Evolutionary conservation across 192 early-diverging fungal genomes (phyloP), one percentile per base, ranked within the genome.

Genomic region (Coemansia sp.): DNA sequence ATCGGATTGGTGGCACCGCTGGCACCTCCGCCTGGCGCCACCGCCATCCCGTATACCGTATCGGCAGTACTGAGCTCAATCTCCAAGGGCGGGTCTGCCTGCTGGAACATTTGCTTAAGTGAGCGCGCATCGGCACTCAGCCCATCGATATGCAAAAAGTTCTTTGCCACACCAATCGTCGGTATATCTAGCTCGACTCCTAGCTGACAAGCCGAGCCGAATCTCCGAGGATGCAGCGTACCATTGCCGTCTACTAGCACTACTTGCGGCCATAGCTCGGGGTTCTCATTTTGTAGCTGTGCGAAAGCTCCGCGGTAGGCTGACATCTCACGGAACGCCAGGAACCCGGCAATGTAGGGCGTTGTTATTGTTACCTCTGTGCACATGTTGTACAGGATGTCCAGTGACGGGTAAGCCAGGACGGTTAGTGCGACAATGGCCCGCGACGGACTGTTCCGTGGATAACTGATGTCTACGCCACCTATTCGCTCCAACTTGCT

Each of bases 181-280:
- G 94, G 93, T 21, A 95, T 73, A 63, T 90, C 77, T 6, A 88
- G 72, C 26, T 87, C 63, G 0, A 94, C 90, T 13, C 94, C 92
- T 35, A 93, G 58, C 65, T 97, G 95, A 57, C 90, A 90, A 17
- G 96, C 96, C 0, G 92, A 87, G 26, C 96, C 96, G 68, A 95
- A 97, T 38, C 77, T 73, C 13, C 95, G 88, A 19, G 95, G 95
- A 71, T 98, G 96, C 57, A 97, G 74, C 21, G 82, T 74, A 13
- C 96, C 96, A 66, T 96, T 95, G 28, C 95, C 95, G 77, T 96
- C 95, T 0, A 97, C 92, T 6, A 96, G 64, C 14, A 95, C 83
- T 7, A 94, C 77, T 73, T 95, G 94, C 9, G 95, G 91, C 61
- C 80, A 85, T 32, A 93, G 66, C 6, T 88, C 71, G 2, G 92